Percentiles rank a stretch among this genome's conserved stretches.
These are phyloP conservation scores for Wakefieldia striispora DNA, from an alignment of 768 basidiomycete species.

Conservation along the genomic window DNA sequence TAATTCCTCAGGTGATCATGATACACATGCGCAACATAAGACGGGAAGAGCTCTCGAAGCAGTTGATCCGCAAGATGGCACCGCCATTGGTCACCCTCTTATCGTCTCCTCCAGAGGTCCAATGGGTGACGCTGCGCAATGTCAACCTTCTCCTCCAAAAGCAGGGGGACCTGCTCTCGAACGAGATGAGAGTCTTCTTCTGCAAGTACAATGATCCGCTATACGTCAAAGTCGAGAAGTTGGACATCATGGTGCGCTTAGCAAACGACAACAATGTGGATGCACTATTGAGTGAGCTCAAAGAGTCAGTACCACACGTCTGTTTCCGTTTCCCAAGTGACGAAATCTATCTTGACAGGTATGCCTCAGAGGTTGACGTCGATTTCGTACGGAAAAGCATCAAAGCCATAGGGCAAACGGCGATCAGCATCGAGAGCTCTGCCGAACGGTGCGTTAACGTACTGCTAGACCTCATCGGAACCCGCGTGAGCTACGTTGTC, in stretches of 20 bases:
- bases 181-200: slow-evolving; percentile 99
- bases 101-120: slow-evolving; percentile 95
- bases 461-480: slow-evolving; percentile 87
- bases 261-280: slow-evolving; percentile 92
- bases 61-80: slow-evolving; percentile 93
- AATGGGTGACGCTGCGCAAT: slow-evolving; percentile 97
- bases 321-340: not conserved
- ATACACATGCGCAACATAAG: slow-evolving; percentile 87
- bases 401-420: slow-evolving; percentile 94
- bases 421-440: slow-evolving; percentile 90
- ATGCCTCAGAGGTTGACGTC: slow-evolving; percentile 96
- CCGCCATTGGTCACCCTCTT: slow-evolving; percentile 94
- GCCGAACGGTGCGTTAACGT: slow-evolving; percentile 96
- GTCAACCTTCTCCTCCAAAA: slow-evolving; percentile 97
- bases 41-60: slow-evolving; percentile 80
- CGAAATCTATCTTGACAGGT: slow-evolving; percentile 45
- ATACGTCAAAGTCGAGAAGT: slow-evolving; percentile 98
- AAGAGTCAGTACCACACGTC: slow-evolving; percentile 64
- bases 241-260: slow-evolving; percentile 97
- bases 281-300: slow-evolving; percentile 90
- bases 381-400: slow-evolving; percentile 96
- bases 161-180: slow-evolving; percentile 82
- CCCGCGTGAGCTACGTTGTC: slow-evolving; percentile 94
- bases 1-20: slow-evolving; percentile 77
- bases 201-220: slow-evolving; percentile 99